Conservation (phyloP, 2,329 filamentous ascomycete species). For the Fusarium sp. region DNA sequence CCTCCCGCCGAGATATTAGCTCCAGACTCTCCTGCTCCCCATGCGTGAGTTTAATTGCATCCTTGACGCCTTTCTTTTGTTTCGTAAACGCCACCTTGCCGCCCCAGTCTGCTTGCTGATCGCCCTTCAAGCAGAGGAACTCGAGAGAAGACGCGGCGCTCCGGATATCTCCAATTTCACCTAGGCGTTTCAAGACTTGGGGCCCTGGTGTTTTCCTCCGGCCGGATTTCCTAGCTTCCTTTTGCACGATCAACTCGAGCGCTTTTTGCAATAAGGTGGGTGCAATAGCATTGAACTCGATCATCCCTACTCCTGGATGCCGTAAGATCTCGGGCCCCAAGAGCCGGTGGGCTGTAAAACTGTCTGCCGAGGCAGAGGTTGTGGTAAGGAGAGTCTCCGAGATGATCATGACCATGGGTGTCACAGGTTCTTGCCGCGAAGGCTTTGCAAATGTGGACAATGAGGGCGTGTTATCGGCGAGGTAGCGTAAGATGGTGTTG, state of each 20-base stretch:
- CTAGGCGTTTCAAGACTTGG: constrained; percentile 80
- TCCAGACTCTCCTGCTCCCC: constrained; percentile 85
- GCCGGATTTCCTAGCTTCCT: constrained; percentile 85
- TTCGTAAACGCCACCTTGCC: constrained; percentile 79
- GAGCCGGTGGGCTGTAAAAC: constrained; percentile 90
- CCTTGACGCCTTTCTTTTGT: constrained; percentile 70
- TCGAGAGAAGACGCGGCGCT: constrained; percentile 93
- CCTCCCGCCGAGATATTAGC: constrained; percentile 86
- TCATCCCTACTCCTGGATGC: constrained; percentile 81
- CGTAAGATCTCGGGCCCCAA: constrained; percentile 87
- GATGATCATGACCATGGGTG: constrained; percentile 88
- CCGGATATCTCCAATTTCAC: constrained; percentile 90
- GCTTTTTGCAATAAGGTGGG: constrained; percentile 88
- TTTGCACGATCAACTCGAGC: constrained; percentile 82
- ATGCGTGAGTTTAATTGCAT: constrained; percentile 72
- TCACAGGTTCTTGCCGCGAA: constrained; percentile 60
- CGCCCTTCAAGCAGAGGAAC: constrained; percentile 88
- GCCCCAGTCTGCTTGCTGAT: constrained; percentile 79
- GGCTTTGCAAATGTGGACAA: constrained; percentile 60
- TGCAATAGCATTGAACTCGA: constrained; percentile 95
- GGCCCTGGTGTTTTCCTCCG: constrained; percentile 82
- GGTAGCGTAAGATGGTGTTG: constrained; percentile 78
- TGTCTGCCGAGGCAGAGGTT: constrained; percentile 86
- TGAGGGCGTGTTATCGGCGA: constrained; percentile 75
- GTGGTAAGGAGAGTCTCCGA: constrained; percentile 92